Conservation (phyloP, 257 asterid species). For the Agastache rugosa region DNA sequence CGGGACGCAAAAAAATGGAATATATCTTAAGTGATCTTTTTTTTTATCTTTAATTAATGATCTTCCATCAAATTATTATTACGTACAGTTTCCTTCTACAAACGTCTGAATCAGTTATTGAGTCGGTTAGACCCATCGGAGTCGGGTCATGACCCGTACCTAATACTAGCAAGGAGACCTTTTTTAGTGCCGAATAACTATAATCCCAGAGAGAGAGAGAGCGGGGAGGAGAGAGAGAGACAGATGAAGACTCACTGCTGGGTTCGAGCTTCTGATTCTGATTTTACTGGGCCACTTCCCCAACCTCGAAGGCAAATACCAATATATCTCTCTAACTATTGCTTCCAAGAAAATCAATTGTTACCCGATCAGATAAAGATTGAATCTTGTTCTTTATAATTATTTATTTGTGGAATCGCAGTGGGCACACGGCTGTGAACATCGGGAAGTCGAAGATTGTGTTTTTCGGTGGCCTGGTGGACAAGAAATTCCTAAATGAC, state of each 20-base stretch:
- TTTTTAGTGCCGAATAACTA: too few relatives aligned
- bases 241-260: constrained; percentile 78
- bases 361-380: constrained; percentile 5
- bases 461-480: constrained; percentile 84
- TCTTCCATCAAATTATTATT: too few relatives aligned
- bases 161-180: neutral
- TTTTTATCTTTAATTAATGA: too few relatives aligned
- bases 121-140: neutral
- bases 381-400: neutral
- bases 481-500: constrained; percentile 82
- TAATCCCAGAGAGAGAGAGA: constrained; percentile 3
- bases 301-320: constrained; percentile 73
- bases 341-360: neutral
- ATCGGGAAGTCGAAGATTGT: constrained; percentile 90
- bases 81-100: too few relatives aligned
- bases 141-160: constrained; percentile 10
- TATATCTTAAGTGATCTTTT: too few relatives aligned
- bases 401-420: constrained; percentile 40
- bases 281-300: constrained; percentile 78
- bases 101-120: too few relatives aligned
- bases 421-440: constrained; percentile 93
- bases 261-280: constrained; percentile 87
- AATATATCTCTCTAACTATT: neutral
- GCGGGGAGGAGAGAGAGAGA: constrained; percentile 20
- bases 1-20: too few relatives aligned